Evolutionary conservation across 495 filamentous ascomycete species (phyloP), one percentile per base, ranked within the genome.

Genomic region (Ascobolus immersus): DNA sequence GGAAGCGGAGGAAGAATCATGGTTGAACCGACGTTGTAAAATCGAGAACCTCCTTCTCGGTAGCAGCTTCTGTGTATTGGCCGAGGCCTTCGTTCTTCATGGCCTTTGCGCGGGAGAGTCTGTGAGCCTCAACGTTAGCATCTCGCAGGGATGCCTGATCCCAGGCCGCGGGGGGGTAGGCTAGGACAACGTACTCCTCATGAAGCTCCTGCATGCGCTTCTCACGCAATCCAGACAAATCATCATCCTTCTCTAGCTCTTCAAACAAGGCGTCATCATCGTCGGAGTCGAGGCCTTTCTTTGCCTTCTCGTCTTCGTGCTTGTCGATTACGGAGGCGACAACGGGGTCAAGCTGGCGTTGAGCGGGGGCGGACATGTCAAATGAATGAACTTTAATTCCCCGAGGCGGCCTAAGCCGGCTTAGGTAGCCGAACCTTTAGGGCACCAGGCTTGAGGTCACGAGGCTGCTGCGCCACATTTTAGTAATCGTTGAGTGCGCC

Each of bases 241-340:
- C 52, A 33, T 71, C 62, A 39, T 72, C 66, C 33, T 59, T 55
- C 54, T 79, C 75, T 21, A 82, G 66, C 32, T 63, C 57, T 22
- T 63, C 63, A 44, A 82, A 65, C 23, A 82, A 62, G 20, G 67
- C 71, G 47, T 78, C 74, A 56, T 76, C 70, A 49, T 77, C 69
- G 36, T 65, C 61, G 4, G 42, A 42, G 24, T 42, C 43, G 35
- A 46, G 32, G n/a, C n/a, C n/a, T n/a, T n/a, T n/a, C 22, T 40
- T 24, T 13, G 40, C 30, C 17, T 38, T 38, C 32, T 35, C 38
- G 43, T 67, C 62, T 10, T 21, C 38, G 21, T 43, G 53, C 28
- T 44, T 47, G 27, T 48, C 44, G 17, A 48, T 32, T 12, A 48
- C 26, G 13, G 43, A 39, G 13, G 44, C 44, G 31, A 48, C 44